phyloP scores from a whole-genome alignment of 2,329 filamentous ascomycete genomes.

The Diaporthe ampelina region DNA sequence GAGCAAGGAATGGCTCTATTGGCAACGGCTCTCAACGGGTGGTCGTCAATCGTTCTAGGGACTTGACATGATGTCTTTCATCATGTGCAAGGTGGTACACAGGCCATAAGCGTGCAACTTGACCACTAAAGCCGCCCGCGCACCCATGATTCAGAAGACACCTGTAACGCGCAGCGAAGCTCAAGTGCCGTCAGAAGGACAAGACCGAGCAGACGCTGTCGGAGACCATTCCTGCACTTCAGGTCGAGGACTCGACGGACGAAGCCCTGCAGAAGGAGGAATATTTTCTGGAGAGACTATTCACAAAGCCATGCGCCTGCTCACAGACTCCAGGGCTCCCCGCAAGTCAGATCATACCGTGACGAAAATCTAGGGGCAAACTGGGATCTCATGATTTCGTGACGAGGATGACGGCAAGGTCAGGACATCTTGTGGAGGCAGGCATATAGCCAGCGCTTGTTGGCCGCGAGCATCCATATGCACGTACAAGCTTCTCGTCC shows the following conservation, averaged over 20 bases:
- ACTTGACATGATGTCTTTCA: not conserved
- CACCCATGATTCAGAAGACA: not conserved
- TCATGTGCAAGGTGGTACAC: not conserved
- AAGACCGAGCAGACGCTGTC: slow-evolving; percentile 98
- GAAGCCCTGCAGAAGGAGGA: slow-evolving; percentile 99
- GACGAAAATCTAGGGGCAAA: not conserved
- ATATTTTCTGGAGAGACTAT: slow-evolving; percentile 94
- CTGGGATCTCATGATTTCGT: slow-evolving; percentile 34
- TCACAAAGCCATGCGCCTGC: slow-evolving; percentile 97
- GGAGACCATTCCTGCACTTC: slow-evolving; percentile 97
- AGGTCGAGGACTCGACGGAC: slow-evolving; percentile 90
- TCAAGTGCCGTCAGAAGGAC: slow-evolving; percentile 99
- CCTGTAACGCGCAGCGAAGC: slow-evolving; percentile 78
- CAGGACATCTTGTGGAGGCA: not conserved
- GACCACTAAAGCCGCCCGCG: not conserved
- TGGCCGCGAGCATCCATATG: not conserved
- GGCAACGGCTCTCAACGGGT: too few species aligned
- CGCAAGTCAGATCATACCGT: not conserved
- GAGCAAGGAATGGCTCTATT: not conserved
- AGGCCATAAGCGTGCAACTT: too few species aligned
- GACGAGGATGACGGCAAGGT: slow-evolving; percentile 29
- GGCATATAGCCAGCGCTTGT: not conserved
- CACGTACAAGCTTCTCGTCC: not conserved
- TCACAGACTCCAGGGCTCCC: slow-evolving; percentile 68
- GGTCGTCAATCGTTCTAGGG: too few species aligned